Base-by-base conservation (phyloP, 495 filamentous ascomycete species). In the Podospora pseudoanserina region DNA sequence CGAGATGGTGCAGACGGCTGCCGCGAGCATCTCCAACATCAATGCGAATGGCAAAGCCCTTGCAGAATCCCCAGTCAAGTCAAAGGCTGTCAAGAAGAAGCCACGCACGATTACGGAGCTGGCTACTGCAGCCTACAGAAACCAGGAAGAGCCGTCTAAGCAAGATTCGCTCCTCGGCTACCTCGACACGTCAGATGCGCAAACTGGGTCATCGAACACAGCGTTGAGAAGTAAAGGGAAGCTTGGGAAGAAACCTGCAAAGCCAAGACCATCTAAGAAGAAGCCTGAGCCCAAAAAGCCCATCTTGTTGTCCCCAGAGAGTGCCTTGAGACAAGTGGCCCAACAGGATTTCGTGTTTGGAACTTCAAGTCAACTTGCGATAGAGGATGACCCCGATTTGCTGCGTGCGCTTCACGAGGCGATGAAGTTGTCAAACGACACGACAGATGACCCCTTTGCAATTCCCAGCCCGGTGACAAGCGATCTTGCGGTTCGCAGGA, bases 271-370 rank as follows among this genome's bases (percentile, higher is more conserved):
- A 27, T 63, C 68, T 19, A 80, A 79, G 76, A 83, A 75, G 71
- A 83, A 80, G 72, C 81, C 80, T 62, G 79, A 70, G 74, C 79
- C 74, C 53, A 75, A 73, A 11, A 82, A 74, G 60, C 83, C 71
- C 58, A 83, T 87, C 4, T 78, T 96, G 7, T 82, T 93, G 32
- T 92, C 92, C 3, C 94, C 94, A 2, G 81, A 82, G 64, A 87
- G 88, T 55, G 94, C 93, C 19, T 74, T 87, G 57, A 86, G 86
- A 67, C 84, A 88, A 68, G 79, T 90, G n/a, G 81, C 88, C 4
- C 80, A 86, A 6, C 94, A 96, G 74, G 88, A 94, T 68, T 89
- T 97, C 69, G 78, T 97, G 2, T 98, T 98, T 76, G 94, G 94
- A 18, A 97, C 93, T 1, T 96, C 91, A 19, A 97, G 94, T 77